Conservation (phyloP, 305 asterid species). For the Nicotiana rustica region DNA sequence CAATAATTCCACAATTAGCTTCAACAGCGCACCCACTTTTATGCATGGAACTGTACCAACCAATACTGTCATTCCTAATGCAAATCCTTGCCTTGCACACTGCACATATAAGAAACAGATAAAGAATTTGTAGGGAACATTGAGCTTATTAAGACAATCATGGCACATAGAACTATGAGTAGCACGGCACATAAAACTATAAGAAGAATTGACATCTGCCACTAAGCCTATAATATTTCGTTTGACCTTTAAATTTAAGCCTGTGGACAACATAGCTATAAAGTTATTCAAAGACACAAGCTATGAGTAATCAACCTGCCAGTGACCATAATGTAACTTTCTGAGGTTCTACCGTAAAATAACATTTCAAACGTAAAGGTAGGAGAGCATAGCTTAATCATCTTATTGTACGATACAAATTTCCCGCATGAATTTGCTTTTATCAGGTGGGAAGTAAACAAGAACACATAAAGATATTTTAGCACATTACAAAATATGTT, state of each 20-base stretch:
- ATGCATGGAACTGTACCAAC: conserved; percentile 71
- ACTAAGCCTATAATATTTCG: conserved; percentile 1
- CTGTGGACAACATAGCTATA: not conserved
- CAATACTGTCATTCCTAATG: conserved; percentile 78
- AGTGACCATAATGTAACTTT: conserved; percentile 23
- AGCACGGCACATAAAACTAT: not conserved
- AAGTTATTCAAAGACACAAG: not conserved
- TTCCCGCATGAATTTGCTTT: not conserved
- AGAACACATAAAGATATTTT: not conserved
- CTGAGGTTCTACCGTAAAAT: not conserved
- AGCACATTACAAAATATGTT: no score
- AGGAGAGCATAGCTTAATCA: conserved; percentile 8
- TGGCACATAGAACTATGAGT: not conserved
- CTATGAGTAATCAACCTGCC: conserved; percentile 1
- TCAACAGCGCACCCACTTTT: conserved; percentile 74
- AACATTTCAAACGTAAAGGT: not conserved
- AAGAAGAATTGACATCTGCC: conserved; percentile 1
- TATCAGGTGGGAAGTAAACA: not conserved
- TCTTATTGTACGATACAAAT: not conserved
- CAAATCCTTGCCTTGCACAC: conserved; percentile 99
- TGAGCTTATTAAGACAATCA: conserved; percentile 17
- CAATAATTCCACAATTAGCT: conserved; percentile 76
- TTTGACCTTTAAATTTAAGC: not conserved
- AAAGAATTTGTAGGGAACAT: not conserved
- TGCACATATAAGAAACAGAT: conserved; percentile 45